These are phyloP conservation scores for Phytomonas sp. DNA, from an alignment of 208 protist species.

Conservation along the genomic window DNA sequence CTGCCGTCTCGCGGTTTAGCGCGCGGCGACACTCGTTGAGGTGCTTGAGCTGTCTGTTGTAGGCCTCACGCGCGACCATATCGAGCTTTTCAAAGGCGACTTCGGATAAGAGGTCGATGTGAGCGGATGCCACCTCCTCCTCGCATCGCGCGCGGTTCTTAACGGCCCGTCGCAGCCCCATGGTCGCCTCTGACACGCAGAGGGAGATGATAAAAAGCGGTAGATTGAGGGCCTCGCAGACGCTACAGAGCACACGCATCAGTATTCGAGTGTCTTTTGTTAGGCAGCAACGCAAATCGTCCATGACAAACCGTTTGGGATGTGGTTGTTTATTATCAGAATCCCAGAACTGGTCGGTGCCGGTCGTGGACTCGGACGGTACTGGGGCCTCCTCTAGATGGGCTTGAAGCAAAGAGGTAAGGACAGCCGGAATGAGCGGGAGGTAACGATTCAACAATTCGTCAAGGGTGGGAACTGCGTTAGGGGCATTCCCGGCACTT, in stretches of 20 bases:
- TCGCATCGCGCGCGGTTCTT: constrained; percentile 28
- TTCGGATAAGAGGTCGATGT: constrained; percentile 49
- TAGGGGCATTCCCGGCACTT: not conserved
- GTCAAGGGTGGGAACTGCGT: not conserved
- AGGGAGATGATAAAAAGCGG: constrained; percentile 55
- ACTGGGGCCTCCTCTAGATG: not conserved
- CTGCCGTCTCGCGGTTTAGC: constrained; percentile 25
- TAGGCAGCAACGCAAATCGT: constrained; percentile 56
- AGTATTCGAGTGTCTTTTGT: constrained; percentile 37
- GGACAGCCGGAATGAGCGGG: not conserved
- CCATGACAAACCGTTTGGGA: constrained; percentile 41
- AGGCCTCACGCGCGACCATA: constrained; percentile 37
- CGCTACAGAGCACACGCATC: constrained; percentile 33
- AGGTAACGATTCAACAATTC: not conserved
- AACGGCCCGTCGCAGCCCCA: constrained; percentile 38
- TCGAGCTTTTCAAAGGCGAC: constrained; percentile 57
- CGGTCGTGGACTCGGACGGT: not conserved
- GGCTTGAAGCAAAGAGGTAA: not conserved
- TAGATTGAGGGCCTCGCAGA: constrained; percentile 20
- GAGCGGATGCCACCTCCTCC: constrained; percentile 21
- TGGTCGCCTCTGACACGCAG: constrained; percentile 47
- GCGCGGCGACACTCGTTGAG: constrained; percentile 73
- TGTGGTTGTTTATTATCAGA: not conserved
- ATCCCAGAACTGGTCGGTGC: not conserved
- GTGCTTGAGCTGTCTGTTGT: constrained; percentile 69